Base-by-base conservation (phyloP, 768 basidiomycete genomes). In the Pulveroboletus sp. region DNA sequence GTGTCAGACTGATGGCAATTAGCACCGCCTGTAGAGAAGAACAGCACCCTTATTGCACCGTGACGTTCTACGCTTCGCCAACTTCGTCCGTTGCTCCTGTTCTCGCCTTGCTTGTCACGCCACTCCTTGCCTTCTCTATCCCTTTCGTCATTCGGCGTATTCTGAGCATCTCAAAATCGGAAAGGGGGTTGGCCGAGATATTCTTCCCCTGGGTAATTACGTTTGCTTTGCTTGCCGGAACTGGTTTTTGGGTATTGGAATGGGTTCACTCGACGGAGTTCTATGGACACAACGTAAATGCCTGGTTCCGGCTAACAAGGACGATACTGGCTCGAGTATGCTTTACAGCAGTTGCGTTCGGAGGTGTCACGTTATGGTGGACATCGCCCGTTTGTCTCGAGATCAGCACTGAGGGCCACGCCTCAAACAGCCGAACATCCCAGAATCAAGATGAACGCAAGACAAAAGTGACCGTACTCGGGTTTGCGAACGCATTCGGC, bases 11-110 rank as follows among this genome's bases (percentile, higher is more conserved):
- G n/a, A 86, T 92, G 69, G 78, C 84, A 0, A 69, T 80, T 41
- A 90, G 88, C 64, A 95, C 93, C 0, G 81, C 93, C 8, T 98
- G 95, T 62, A 76, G 96, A 54, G 95, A 99, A 66, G 95, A 98
- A 63, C 95, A 97, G 67, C 84, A 89, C 36, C 84, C 91, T 0
- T 87, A 81, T 65, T 99, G 96, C 63, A 74, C 79, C 54, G 86
- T 93, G 47, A 94, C 95, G 1, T 98, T 94, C 72, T 96, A 89
- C 64, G 73, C 83, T 1, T 86, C 88, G 0, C 80, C 84, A 0
- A 77, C 84, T 8, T 69, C 83, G 0, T 82, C 88, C 7, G 72
- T 82, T 3, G 82, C 90, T 0, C 86, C 90, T 0, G 42, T 71
- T 1, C 70, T 74, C 28, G 77, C 86, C 7, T 69, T 93, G 21